Evolutionary conservation across 805 yeast genomes (phyloP).

Genomic region (Ascoidea rubescens): DNA sequence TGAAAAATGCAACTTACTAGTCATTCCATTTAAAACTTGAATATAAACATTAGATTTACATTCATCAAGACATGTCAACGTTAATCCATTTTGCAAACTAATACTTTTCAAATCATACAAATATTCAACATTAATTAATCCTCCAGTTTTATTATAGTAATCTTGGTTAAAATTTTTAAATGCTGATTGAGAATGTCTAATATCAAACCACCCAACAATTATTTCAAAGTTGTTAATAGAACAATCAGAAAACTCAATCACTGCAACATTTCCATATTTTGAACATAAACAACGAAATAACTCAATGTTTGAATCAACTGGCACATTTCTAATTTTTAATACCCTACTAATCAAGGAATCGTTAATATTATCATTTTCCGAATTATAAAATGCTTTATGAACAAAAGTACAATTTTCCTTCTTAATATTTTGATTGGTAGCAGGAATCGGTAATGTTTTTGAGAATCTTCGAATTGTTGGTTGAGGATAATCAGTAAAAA

Average conservation of each 20-base stretch:
- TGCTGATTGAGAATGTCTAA: conserved; percentile 12
- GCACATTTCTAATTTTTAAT: conserved; percentile 16
- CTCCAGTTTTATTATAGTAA: conserved; percentile 3
- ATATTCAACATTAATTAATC: conserved; percentile 2
- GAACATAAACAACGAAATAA: conserved; percentile 1
- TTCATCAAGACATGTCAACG: conserved; percentile 10
- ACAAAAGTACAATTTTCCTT: too few relatives aligned
- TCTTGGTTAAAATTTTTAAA: conserved; percentile 5
- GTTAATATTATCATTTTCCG: background rate
- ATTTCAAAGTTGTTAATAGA: conserved; percentile 1
- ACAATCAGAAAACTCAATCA: background rate
- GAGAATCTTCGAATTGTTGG: too few relatives aligned
- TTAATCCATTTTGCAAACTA: conserved; percentile 12
- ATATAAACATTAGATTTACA: background rate
- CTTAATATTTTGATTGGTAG: too few relatives aligned
- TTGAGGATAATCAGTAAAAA: too few relatives aligned
- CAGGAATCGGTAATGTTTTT: too few relatives aligned
- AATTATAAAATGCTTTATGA: too few relatives aligned
- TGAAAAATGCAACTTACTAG: background rate
- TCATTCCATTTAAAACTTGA: background rate
- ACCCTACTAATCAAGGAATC: background rate
- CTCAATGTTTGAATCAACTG: conserved; percentile 20
- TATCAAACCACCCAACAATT: conserved; percentile 19
- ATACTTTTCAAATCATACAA: conserved; percentile 7
- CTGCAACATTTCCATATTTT: conserved; percentile 1